A percentile compares a stretch with the other conserved stretches of the same genome.
Evolutionary conservation across 805 yeast species (phyloP).

Genomic region (Nakazawaea wyomingensis): DNA sequence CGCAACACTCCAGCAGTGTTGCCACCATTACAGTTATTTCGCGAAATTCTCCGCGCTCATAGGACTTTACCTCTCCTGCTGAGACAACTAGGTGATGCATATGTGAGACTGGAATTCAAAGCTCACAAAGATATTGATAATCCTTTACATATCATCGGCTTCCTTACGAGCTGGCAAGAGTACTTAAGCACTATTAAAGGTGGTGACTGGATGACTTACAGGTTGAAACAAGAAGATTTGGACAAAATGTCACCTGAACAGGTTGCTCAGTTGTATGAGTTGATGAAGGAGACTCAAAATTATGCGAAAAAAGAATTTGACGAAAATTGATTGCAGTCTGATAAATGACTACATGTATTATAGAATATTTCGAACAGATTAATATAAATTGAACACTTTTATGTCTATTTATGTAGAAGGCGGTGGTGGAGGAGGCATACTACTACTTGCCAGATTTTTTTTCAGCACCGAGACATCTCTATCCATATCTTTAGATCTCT

Average conservation of each 20-base stretch:
- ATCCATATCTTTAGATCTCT: constrained; percentile 34
- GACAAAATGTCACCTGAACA: constrained; percentile 90
- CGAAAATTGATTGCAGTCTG: background rate
- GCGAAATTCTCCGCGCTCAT: constrained; percentile 82
- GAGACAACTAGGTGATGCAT: constrained; percentile 80
- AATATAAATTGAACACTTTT: too few relatives aligned
- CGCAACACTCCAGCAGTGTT: constrained; percentile 43
- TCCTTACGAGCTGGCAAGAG: constrained; percentile 92
- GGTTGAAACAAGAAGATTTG: constrained; percentile 57
- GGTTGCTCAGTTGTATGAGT: constrained; percentile 71
- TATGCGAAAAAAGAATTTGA: constrained; percentile 2
- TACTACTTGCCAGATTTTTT: background rate
- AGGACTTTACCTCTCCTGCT: constrained; percentile 58
- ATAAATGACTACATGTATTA: background rate
- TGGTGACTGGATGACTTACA: constrained; percentile 59
- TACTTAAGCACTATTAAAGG: constrained; percentile 56
- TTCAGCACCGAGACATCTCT: constrained; percentile 15
- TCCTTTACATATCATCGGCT: constrained; percentile 92
- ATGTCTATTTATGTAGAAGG: constrained; percentile 4
- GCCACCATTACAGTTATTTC: constrained; percentile 78
- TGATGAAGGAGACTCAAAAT: constrained; percentile 66
- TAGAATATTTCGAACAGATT: too few relatives aligned
- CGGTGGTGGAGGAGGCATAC: constrained; percentile 11
- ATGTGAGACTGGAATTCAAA: constrained; percentile 84
- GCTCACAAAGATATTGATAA: constrained; percentile 79